Conservation (phyloP, 768 basidiomycete species). For the Naganishia vaughanmartiniae region DNA sequence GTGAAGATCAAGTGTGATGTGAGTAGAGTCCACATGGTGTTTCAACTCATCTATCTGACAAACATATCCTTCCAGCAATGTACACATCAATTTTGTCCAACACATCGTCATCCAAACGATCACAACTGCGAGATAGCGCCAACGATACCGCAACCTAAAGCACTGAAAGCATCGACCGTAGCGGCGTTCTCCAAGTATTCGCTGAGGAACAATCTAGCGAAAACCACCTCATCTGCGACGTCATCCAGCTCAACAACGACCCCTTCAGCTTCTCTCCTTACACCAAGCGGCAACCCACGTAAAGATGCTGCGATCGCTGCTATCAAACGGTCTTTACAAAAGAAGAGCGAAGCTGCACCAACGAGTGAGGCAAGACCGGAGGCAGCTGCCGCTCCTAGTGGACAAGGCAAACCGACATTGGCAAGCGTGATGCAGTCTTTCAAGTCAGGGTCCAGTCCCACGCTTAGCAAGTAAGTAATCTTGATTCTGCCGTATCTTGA, state of each 20-base stretch:
- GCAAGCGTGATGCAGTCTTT: conserved; percentile 36
- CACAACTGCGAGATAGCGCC: conserved; percentile 40
- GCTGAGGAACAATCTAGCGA: conserved; percentile 17
- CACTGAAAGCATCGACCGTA: conserved; percentile 9
- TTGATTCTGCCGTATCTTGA: neutral
- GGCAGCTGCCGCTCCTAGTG: neutral
- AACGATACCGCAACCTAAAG: conserved; percentile 24
- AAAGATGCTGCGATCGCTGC: conserved; percentile 49
- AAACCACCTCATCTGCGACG: conserved; percentile 16
- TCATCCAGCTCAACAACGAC: neutral
- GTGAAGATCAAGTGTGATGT: conserved; percentile 50
- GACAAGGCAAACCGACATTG: conserved; percentile 28
- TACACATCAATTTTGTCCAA: conserved; percentile 45
- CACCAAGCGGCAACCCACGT: conserved; percentile 27
- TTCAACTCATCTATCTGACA: too few relatives aligned
- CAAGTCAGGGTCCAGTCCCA: conserved; percentile 45
- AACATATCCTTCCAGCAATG: conserved; percentile 34
- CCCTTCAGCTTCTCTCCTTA: neutral
- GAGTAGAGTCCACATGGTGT: conserved; percentile 27
- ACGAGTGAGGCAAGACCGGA: neutral
- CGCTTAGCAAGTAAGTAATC: conserved; percentile 44
- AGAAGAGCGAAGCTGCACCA: neutral
- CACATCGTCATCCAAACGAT: conserved; percentile 46
- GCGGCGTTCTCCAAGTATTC: conserved; percentile 26
- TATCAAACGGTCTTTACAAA: conserved; percentile 45